Base-by-base conservation (phyloP, 2,329 filamentous ascomycete species). In the Pseudogymnoascus sp. region DNA sequence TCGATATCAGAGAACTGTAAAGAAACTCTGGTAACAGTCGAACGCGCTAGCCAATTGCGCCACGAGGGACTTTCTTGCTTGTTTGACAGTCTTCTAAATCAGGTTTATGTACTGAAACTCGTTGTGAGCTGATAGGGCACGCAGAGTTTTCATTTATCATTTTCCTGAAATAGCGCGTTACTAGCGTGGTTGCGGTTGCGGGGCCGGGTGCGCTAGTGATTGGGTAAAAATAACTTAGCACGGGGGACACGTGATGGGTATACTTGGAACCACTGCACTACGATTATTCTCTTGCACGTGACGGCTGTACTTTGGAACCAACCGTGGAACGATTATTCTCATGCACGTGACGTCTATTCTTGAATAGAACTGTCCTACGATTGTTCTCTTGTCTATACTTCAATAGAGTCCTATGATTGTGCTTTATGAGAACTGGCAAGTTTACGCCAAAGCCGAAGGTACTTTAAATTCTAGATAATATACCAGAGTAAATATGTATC, bases 41-140 rank as follows among this genome's bases (percentile, higher is more conserved):
- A 56, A 56, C 49, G 49, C 49, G 49, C 49, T 56, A 56, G 49
- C 49, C 49, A 56, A 56, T 56, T 56, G 49, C 49, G 49, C 49
- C 49, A 56, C 49, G 49, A 56, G 49, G 49, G 49, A 56, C 31
- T 25, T 56, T 56, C 5, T 56, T 56, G 28, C n/a, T 34, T 56
- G 49, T 18, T 8, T 16, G 49, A 56, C 49, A 18, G 49, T 56
- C 5, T 56, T 3, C 5, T 56, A 56, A 56, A 56, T 12, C 49
- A 12, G 28, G 49, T 12, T 56, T 56, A 56, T 56, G 49, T 34
- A 34, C 7, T 56, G 8, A 7, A 18, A 56, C 28, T 34, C 8
- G 1, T 11, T 34, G 49, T 56, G 49, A n/a, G 49, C 49, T n/a
- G n/a, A n/a, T 56, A 56, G 28, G 5, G 28, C 28, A 16, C 14